Conservation (phyloP, 1,139 yeast genomes). For the Zygotorulaspora mrakii region DNA sequence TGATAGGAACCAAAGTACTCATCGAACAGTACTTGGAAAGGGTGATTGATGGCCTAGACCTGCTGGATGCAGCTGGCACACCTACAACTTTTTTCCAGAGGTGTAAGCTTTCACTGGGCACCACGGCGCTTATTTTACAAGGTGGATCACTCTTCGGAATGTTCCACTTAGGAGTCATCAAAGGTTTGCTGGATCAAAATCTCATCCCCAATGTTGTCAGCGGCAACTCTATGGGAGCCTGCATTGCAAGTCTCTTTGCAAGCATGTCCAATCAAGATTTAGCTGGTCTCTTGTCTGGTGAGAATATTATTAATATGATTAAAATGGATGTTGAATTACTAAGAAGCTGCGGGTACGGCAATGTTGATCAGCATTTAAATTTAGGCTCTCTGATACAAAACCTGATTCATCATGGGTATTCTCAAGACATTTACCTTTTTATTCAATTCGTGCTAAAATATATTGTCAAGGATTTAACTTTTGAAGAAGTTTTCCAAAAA, state of each 20-base stretch:
- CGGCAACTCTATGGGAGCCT: slow-evolving; percentile 94
- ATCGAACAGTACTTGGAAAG: slow-evolving; percentile 85
- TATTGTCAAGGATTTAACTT: slow-evolving; percentile 79
- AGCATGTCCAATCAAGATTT: slow-evolving; percentile 47
- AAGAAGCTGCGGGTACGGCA: slow-evolving; percentile 50
- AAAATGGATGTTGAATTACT: slow-evolving; percentile 38
- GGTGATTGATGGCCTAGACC: slow-evolving; percentile 65
- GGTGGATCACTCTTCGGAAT: slow-evolving; percentile 94
- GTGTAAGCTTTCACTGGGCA: slow-evolving; percentile 83
- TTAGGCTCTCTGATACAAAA: slow-evolving; percentile 66
- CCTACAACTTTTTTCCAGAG: slow-evolving; percentile 86
- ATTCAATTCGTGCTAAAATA: slow-evolving; percentile 67
- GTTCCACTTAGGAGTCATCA: slow-evolving; percentile 89
- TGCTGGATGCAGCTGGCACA: slow-evolving; percentile 44
- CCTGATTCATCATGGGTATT: slow-evolving; percentile 69
- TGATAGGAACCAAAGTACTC: slow-evolving; percentile 80
- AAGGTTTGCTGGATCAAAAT: slow-evolving; percentile 68
- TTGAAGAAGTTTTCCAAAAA: slow-evolving; percentile 86
- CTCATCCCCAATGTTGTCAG: slow-evolving; percentile 79
- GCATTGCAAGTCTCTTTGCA: slow-evolving; percentile 83
- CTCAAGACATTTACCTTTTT: slow-evolving; percentile 77
- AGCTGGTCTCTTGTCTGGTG: slow-evolving; percentile 29
- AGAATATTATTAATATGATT: slow-evolving; percentile 41
- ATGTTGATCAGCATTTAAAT: slow-evolving; percentile 57
- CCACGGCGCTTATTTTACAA: slow-evolving; percentile 83